These are phyloP conservation scores for Candida golubevii DNA, from an alignment of 805 yeast genomes.

Conservation along the genomic window DNA sequence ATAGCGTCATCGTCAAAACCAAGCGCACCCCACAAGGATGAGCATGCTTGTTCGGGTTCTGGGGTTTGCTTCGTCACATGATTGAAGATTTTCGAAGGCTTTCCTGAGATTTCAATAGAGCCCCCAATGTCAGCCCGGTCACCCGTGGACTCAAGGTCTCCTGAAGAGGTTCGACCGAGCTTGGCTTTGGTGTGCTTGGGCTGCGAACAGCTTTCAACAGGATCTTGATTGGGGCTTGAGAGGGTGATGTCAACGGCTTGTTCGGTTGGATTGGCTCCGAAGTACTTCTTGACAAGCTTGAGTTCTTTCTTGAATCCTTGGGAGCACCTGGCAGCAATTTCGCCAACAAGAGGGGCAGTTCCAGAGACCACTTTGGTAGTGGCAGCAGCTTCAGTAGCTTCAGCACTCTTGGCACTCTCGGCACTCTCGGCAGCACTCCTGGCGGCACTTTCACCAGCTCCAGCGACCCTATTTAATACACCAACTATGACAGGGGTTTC, in stretches of 20 bases:
- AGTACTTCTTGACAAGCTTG: slow-evolving; percentile 1
- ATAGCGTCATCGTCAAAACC: neutral
- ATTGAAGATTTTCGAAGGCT: neutral
- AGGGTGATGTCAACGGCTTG: neutral
- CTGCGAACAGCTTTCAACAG: neutral
- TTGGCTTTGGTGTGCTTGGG: neutral
- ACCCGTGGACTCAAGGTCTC: neutral
- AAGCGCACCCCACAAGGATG: neutral
- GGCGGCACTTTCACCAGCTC: no score
- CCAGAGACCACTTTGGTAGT: no score
- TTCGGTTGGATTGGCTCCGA: neutral
- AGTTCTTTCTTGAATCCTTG: slow-evolving; percentile 2
- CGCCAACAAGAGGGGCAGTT: neutral
- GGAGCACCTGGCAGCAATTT: neutral
- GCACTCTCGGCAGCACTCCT: no score
- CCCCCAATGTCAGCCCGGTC: neutral
- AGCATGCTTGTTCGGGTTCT: neutral
- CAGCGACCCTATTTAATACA: no score
- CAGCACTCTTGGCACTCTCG: no score
- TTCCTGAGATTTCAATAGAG: neutral
- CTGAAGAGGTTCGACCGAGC: neutral
- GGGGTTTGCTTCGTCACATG: neutral
- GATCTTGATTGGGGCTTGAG: neutral
- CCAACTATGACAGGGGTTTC: no score
- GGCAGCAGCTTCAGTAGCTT: no score